These are phyloP conservation scores for Rhinocladiella similis DNA, from an alignment of 2,329 filamentous ascomycete species.

Conservation along the genomic window DNA sequence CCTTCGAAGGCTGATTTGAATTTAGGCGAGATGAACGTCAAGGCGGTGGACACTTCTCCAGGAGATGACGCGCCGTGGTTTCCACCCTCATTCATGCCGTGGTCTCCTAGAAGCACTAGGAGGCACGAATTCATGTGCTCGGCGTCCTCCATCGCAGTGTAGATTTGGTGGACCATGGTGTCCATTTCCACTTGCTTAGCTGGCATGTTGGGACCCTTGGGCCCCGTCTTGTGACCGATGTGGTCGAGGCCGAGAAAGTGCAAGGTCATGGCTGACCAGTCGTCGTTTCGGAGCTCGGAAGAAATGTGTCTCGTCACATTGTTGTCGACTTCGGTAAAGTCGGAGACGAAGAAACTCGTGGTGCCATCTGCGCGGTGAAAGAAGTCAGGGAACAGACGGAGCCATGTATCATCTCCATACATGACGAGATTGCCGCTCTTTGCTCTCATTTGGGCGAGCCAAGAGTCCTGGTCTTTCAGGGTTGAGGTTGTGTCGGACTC, in stretches of 20 bases:
- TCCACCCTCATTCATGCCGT: constrained; percentile 99
- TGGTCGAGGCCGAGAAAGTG: constrained; percentile 96
- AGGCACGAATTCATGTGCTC: constrained; percentile 74
- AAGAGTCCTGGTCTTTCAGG: constrained; percentile 86
- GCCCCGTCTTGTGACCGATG: constrained; percentile 94
- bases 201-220: constrained; percentile 83
- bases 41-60: constrained; percentile 88
- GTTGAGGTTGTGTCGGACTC: constrained; percentile 91
- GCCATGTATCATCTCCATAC: constrained; percentile 97
- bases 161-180: constrained; percentile 72
- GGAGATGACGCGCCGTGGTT: constrained; percentile 94
- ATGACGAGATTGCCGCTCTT: constrained; percentile 77
- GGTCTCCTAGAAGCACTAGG: constrained; percentile 85
- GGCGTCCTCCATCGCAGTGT: constrained; percentile 69
- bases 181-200: constrained; percentile 97
- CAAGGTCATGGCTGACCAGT: constrained; percentile 92
- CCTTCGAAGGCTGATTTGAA: constrained; percentile 58
- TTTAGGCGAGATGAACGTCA: constrained; percentile 88
- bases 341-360: constrained; percentile 96
- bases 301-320: constrained; percentile 93
- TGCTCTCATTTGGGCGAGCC: constrained; percentile 88
- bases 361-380: constrained; percentile 90
- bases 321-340: constrained; percentile 96
- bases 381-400: constrained; percentile 88
- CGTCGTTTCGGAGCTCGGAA: constrained; percentile 69